Base-by-base conservation (phyloP, 345 rosid species). In the Gossypioides kirkii region DNA sequence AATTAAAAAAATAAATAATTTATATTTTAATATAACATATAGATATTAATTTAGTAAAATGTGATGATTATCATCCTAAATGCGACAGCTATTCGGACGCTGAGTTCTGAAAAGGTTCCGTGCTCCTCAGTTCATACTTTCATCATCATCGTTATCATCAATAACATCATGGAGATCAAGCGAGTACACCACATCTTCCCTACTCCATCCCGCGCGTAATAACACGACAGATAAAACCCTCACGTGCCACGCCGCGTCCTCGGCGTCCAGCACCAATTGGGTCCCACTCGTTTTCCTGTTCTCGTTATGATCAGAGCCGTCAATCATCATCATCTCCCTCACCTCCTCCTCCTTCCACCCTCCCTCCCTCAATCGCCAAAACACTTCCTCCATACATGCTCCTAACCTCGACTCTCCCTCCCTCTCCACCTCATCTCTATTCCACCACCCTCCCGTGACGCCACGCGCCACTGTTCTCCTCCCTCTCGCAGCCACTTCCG, bases 301-400 rank as follows among this genome's bases (percentile, higher is more conserved):
- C 56, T 79, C 81, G 25, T 23, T n/a, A 0, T 43, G 52, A 73
- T 78, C 87, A 43, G 32, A 1, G 78, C 80, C 82, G 83, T 43
- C 47, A 11, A 43, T 43, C 47, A 77, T 25, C 89, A 82, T 55
- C 97, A 91, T 89, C 62, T 93, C 92, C 16, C 84, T 82, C 20
- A 93, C 91, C 67, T 93, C 98, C 18, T 88, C 91, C 63, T 89
- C 91, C n/a, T 68, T 74, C 98, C 98, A 93, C 53, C 98, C 98
- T 26, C 88, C 98, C 18, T 80, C 87, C 50, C 82, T 87, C 81
- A 93, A 79, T 82, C 75, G 83, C 89, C 95, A 81, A 74, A 78
- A 85, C 71, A 76, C 87, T 13, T 89, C 95, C 22, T 91, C 93
- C 87, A 93, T 55, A 76, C 89, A 86, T 28, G 47, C 71, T 47